phyloP scores from a whole-genome alignment of 352 stramenopile species.

The Globisporangium middletonii region DNA sequence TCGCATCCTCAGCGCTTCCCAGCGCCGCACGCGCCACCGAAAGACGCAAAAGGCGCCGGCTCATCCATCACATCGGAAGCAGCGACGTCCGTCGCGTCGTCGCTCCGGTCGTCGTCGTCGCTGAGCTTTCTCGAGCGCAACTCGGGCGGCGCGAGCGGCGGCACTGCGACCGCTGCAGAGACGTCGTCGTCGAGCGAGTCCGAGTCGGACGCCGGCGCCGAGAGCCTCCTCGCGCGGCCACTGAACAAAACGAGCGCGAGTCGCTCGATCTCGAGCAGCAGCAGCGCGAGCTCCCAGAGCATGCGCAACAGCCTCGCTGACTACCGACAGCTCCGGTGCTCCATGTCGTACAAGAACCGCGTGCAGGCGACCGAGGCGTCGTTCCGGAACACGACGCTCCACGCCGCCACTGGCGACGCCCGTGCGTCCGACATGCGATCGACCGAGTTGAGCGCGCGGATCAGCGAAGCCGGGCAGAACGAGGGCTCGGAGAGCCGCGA shows the following conservation, averaged over 20 bases:
- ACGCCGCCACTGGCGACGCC: conserved; percentile 4
- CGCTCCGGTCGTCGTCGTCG: conserved; percentile 44
- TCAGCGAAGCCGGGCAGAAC: conserved; percentile 10
- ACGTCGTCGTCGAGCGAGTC: conserved; percentile 14
- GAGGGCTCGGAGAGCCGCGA: conserved; percentile 10
- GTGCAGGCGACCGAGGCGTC: conserved; percentile 17
- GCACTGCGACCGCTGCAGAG: conserved; percentile 5
- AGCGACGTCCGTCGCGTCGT: conserved; percentile 40
- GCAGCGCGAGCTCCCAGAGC: conserved; percentile 11
- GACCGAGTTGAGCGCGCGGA: conserved; percentile 17
- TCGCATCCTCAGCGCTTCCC: conserved; percentile 2
- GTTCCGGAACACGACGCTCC: conserved; percentile 17
- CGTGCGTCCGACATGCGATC: conserved; percentile 13
- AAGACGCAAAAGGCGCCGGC: conserved; percentile 2
- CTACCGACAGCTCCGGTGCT: conserved; percentile 74
- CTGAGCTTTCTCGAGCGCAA: conserved; percentile 37
- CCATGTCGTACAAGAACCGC: conserved; percentile 87
- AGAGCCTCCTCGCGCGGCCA: neutral
- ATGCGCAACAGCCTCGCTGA: conserved; percentile 38
- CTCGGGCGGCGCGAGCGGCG: conserved; percentile 24
- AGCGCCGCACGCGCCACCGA: neutral
- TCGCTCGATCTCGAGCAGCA: conserved; percentile 12
- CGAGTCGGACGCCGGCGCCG: conserved; percentile 5
- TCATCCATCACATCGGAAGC: conserved; percentile 22
- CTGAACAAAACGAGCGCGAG: conserved; percentile 1